Conservation (phyloP, 140 eudicot genomes). For the Cichorium intybus region DNA sequence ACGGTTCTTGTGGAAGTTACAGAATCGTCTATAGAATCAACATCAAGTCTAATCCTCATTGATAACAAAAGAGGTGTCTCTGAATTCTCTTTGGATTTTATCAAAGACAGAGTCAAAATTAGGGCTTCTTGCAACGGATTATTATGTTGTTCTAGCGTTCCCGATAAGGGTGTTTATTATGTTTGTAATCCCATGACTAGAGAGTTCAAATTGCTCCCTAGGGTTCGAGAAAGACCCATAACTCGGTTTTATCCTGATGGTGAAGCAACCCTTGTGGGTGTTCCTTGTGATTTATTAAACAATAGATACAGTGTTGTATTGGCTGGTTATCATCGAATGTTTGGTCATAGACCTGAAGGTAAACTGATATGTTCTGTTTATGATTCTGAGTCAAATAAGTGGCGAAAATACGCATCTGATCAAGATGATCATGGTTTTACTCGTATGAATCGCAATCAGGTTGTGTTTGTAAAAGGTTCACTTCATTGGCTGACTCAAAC, state of each 20-base stretch:
- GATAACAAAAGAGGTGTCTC: conserved; percentile 68
- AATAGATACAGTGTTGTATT: conserved; percentile 65
- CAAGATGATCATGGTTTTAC: conserved; percentile 76
- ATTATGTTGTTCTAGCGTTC: conserved; percentile 85
- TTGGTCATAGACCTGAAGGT: conserved; percentile 80
- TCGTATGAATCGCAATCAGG: conserved; percentile 83
- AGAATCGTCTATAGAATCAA: conserved; percentile 37
- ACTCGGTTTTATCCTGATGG: conserved; percentile 80
- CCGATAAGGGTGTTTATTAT: conserved; percentile 84
- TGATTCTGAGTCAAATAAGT: conserved; percentile 66
- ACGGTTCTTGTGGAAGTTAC: conserved; percentile 60
- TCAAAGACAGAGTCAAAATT: conserved; percentile 64
- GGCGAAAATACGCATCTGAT: conserved; percentile 73
- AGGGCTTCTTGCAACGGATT: conserved; percentile 89
- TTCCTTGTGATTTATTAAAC: conserved; percentile 50
- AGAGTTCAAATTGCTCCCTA: conserved; percentile 67
- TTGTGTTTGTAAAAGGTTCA: conserved; percentile 56
- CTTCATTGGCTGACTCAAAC: conserved; percentile 87
- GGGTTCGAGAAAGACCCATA: conserved; percentile 66
- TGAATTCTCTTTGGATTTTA: conserved; percentile 69
- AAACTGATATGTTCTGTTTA: conserved; percentile 58
- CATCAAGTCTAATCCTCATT: conserved; percentile 64
- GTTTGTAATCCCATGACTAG: conserved; percentile 88
- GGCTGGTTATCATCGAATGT: conserved; percentile 84
- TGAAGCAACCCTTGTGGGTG: conserved; percentile 87